phyloP scores from a whole-genome alignment of 1,284 basidiomycete species.

The Ceratobasidium sp. region DNA sequence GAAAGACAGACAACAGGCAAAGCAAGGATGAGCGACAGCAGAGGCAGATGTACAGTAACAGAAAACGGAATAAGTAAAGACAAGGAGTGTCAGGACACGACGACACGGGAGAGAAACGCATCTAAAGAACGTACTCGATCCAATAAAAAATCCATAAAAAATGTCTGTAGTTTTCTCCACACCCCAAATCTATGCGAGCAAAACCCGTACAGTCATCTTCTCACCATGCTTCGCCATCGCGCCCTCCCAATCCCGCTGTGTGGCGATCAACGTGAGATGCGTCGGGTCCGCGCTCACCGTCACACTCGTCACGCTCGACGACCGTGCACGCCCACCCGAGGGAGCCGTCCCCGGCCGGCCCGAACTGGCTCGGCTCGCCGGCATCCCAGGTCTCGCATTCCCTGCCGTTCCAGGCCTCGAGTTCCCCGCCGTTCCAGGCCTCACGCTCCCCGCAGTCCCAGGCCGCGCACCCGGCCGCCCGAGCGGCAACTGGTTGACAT shows the following conservation, averaged over 20 bases:
- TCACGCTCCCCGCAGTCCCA: background rate
- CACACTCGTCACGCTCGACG: constrained; percentile 32
- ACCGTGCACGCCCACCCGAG: constrained; percentile 13
- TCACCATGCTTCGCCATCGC: constrained; percentile 38
- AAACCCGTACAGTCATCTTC: constrained; percentile 44
- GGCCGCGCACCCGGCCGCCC: background rate
- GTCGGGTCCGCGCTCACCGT: constrained; percentile 30
- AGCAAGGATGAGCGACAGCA: no score
- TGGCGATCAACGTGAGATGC: constrained; percentile 32
- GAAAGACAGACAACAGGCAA: background rate
- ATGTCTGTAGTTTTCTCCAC: background rate
- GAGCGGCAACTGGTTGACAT: constrained; percentile 4
- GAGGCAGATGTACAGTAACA: constrained; percentile 2
- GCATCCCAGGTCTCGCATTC: background rate
- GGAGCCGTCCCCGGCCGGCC: constrained; percentile 33
- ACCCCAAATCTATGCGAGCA: constrained; percentile 24
- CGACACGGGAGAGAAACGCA: background rate
- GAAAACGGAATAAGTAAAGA: constrained; percentile 2
- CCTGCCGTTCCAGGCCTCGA: background rate
- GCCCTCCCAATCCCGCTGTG: constrained; percentile 41
- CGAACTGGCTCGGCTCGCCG: constrained; percentile 5
- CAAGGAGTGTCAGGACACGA: constrained; percentile 6
- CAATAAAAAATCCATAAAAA: constrained; percentile 18
- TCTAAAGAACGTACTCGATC: constrained; percentile 23
- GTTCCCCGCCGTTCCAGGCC: constrained; percentile 18